Conservation (phyloP, 1,284 basidiomycete species). For the Trichosporon faecale region DNA sequence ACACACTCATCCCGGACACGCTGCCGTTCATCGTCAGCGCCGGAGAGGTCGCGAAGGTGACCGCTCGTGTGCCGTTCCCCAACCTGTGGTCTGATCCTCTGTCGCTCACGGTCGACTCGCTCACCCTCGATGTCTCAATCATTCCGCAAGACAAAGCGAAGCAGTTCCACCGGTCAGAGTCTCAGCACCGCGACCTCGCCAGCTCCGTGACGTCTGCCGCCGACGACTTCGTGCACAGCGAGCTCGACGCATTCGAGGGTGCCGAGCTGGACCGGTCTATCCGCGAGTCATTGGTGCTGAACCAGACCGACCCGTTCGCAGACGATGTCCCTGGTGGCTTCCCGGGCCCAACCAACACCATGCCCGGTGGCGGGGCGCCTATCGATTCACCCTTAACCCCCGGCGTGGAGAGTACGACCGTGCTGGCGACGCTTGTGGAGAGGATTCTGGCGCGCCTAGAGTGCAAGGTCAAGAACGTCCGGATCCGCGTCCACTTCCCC, state of each 20-base stretch:
- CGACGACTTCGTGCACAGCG: slow-evolving; percentile 77
- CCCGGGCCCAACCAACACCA: slow-evolving; percentile 24
- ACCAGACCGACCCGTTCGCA: slow-evolving; percentile 40
- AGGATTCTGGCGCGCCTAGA: slow-evolving; percentile 75
- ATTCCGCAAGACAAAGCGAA: slow-evolving; percentile 54
- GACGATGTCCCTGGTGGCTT: slow-evolving; percentile 44
- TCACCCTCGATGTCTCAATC: slow-evolving; percentile 66
- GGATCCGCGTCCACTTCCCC: slow-evolving; percentile 52
- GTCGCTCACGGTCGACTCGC: slow-evolving; percentile 59
- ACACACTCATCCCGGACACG: slow-evolving; percentile 61
- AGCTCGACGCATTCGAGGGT: slow-evolving; percentile 69
- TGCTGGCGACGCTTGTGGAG: slow-evolving; percentile 81
- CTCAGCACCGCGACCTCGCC: slow-evolving; percentile 58
- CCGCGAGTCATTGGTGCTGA: slow-evolving; percentile 42
- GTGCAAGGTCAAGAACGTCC: slow-evolving; percentile 67
- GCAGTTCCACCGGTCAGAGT: not conserved
- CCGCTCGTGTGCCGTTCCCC: slow-evolving; percentile 58
- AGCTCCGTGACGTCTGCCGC: slow-evolving; percentile 75
- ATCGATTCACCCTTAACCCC: not conserved
- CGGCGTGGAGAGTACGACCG: slow-evolving; percentile 60
- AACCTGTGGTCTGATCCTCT: slow-evolving; percentile 49
- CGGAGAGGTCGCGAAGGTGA: slow-evolving; percentile 69
- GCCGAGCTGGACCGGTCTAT: slow-evolving; percentile 69
- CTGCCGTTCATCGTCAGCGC: slow-evolving; percentile 67
- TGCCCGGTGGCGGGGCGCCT: not conserved